Conservation (phyloP, 177 flowering plant genomes). For the Tripterygium wilfordii region DNA sequence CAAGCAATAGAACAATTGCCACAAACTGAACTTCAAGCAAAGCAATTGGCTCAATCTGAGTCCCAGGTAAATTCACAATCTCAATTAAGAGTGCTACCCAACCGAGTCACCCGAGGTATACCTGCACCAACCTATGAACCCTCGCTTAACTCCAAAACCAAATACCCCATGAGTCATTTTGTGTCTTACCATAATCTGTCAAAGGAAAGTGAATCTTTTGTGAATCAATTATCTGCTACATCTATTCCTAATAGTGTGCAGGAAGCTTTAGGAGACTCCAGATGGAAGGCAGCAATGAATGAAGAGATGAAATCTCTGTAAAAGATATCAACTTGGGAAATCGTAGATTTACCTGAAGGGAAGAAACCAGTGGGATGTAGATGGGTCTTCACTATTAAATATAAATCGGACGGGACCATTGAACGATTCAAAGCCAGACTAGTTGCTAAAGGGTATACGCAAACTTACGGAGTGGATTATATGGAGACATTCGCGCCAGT, state of each 20-base stretch:
- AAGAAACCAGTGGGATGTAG: too few relatives aligned
- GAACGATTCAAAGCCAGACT: too few relatives aligned
- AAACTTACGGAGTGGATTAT: too few relatives aligned
- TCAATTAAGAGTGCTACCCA: slow-evolving; percentile 5
- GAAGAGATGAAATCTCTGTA: too few relatives aligned
- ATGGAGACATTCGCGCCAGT: too few relatives aligned
- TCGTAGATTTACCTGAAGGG: too few relatives aligned
- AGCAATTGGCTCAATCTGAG: neutral
- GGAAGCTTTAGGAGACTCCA: too few relatives aligned
- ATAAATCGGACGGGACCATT: slow-evolving; percentile 8
- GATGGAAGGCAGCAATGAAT: slow-evolving; percentile 13
- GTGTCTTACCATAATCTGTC: slow-evolving; percentile 6
- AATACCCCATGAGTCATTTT: slow-evolving; percentile 8
- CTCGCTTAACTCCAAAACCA: slow-evolving; percentile 5
- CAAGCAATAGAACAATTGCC: neutral
- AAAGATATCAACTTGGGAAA: too few relatives aligned
- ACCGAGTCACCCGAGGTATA: slow-evolving; percentile 13
- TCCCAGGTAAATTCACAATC: neutral
- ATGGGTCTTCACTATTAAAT: slow-evolving; percentile 4
- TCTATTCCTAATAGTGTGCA: too few relatives aligned
- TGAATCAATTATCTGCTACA: slow-evolving; percentile 8
- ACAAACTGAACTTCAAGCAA: neutral
- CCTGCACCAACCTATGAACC: slow-evolving; percentile 22
- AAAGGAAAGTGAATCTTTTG: neutral
- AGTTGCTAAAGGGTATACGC: too few relatives aligned